phyloP scores from a whole-genome alignment of 2,329 filamentous ascomycete genomes.

The Penicillium sp. region DNA sequence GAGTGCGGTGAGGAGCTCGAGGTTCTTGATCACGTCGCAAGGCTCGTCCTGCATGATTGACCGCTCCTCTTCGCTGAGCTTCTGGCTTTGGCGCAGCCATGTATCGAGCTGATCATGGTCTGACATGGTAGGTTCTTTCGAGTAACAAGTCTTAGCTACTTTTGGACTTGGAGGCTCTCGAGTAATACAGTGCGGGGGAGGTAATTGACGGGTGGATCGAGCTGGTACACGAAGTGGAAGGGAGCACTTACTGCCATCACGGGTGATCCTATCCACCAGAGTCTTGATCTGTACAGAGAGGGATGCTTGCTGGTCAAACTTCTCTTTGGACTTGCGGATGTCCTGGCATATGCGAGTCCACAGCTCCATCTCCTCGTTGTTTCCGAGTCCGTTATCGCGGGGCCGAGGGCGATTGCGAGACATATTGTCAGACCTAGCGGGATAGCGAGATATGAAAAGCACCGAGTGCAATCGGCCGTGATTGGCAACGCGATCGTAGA shows the following conservation, averaged over 20 bases:
- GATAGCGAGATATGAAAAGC: neutral
- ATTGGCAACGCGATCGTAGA: neutral
- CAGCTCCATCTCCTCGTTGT: constrained; percentile 46
- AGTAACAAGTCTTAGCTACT: constrained; percentile 12
- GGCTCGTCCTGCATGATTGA: constrained; percentile 50
- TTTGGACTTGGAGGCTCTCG: neutral
- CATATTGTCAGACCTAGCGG: constrained; percentile 24
- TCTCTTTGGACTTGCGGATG: constrained; percentile 44
- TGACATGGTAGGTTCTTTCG: constrained; percentile 35
- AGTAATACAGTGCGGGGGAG: neutral
- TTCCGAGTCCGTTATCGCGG: constrained; percentile 44
- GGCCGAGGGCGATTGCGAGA: constrained; percentile 44
- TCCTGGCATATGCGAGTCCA: constrained; percentile 46
- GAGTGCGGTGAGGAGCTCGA: constrained; percentile 50
- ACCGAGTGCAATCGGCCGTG: neutral
- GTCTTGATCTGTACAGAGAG: constrained; percentile 42
- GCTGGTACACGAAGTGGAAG: neutral
- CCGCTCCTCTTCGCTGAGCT: constrained; percentile 49
- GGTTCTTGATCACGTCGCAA: constrained; percentile 51
- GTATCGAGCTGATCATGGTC: constrained; percentile 47
- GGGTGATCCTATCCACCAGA: constrained; percentile 46
- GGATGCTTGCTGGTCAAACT: constrained; percentile 42
- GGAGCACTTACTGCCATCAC: constrained; percentile 41
- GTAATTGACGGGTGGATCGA: neutral
- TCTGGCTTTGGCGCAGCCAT: constrained; percentile 47